These are phyloP conservation scores for Stagonosporopsis chrysanthemi DNA, from an alignment of 2,329 filamentous ascomycete genomes.

Conservation along the genomic window DNA sequence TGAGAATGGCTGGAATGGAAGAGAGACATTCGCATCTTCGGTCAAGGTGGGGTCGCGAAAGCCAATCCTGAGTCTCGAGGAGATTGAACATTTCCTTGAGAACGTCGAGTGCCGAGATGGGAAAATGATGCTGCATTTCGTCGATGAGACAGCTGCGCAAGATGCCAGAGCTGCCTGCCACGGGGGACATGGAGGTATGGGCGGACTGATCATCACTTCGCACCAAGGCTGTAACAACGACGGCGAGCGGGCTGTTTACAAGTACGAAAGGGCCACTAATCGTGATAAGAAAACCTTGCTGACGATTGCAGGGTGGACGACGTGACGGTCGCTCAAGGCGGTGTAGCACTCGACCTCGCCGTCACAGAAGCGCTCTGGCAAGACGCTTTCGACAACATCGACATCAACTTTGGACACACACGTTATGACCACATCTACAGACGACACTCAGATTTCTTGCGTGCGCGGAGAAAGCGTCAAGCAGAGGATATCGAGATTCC, in stretches of 20 bases:
- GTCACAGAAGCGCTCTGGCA: slow-evolving; percentile 37
- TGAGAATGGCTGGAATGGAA: slow-evolving; percentile 34
- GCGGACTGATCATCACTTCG: slow-evolving; percentile 48
- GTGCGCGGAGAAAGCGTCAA: slow-evolving; percentile 26
- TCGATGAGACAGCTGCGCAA: slow-evolving; percentile 30
- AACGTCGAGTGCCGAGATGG: slow-evolving; percentile 38
- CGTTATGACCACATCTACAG: slow-evolving; percentile 39
- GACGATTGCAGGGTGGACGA: slow-evolving; percentile 26
- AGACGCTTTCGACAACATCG: slow-evolving; percentile 39
- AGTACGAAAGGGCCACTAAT: slow-evolving; percentile 18
- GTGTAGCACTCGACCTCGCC: slow-evolving; percentile 35
- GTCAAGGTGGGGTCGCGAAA: slow-evolving; percentile 42
- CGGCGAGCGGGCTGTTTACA: slow-evolving; percentile 46
- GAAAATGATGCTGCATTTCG: slow-evolving; percentile 42
- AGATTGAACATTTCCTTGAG: slow-evolving; percentile 46
- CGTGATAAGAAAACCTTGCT: neutral
- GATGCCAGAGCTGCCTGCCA: slow-evolving; percentile 39
- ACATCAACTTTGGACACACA: slow-evolving; percentile 45
- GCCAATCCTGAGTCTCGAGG: slow-evolving; percentile 47
- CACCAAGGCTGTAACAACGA: slow-evolving; percentile 48
- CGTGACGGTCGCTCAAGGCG: slow-evolving; percentile 32
- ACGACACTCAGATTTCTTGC: slow-evolving; percentile 36
- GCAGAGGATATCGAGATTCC: slow-evolving; percentile 29
- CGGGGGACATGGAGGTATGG: slow-evolving; percentile 24
- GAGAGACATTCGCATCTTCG: slow-evolving; percentile 46